Evolutionary conservation across 2,329 filamentous ascomycete species (phyloP), one percentile per base, ranked within the genome.

Genomic region (Penicillium italicum): DNA sequence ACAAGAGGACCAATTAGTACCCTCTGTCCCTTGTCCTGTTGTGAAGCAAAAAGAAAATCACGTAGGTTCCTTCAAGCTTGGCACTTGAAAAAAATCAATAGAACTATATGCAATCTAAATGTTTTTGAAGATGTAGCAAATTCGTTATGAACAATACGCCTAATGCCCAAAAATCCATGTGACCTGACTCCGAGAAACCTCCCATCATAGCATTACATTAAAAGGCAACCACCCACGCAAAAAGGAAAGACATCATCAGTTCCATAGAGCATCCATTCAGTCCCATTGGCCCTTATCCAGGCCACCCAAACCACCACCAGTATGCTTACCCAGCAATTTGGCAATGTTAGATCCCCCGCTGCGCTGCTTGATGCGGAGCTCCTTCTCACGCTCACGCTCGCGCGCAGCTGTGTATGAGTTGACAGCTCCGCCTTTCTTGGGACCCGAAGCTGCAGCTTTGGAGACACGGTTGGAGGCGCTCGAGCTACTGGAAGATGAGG

Each of bases 351-450:
- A 67, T 14, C 66, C 62, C 2, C 66, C 59, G 24, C 73, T 76
- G 60, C 80, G 78, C 59, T 78, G 76, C 66, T 80, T 77, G 67
- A 77, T 76, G 58, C 72, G 76, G 44, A 83, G 76, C 61, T 78
- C 77, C 64, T 76, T 79, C 63, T 84, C 82, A 18, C 83, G 76
- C 72, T 85, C 83, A 63, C 78, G 79, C 67, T 85, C 83, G 53
- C 84, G 72, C 2, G 81, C 81, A 58, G 82, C 74, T 22, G 74
- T 71, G 53, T 76, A 82, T 20, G 82, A 84, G 61, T 85, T 83
- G 10, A 85, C 81, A 43, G 81, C 81, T 28, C 79, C 82, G 12
- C 75, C 82, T 73, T 80, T 84, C 66, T 82, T 84, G n/a, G 77
- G 79, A 3, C 80, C 79, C 14, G 81, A 79, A 6, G 71, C 63